Evolutionary conservation across 202 grass and related monocot genomes (phyloP).

Genomic region (Dendrocalamus latiflorus): DNA sequence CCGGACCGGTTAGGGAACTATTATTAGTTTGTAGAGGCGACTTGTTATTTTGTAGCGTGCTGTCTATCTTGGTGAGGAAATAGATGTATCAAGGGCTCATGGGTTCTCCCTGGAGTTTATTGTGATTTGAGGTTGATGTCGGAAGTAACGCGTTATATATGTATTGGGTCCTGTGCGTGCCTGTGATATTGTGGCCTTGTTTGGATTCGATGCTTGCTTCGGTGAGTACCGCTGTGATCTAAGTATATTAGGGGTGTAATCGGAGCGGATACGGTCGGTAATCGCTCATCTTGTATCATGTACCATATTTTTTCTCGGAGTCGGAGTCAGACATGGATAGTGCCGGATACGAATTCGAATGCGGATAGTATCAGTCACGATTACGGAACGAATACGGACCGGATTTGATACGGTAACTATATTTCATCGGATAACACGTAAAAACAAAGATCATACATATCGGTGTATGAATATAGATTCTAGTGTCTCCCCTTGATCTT

Average conservation of each 20-base stretch:
- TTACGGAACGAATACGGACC: no score
- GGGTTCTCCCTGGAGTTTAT: background rate
- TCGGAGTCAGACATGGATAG: no score
- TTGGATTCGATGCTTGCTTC: background rate
- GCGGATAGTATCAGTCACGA: no score
- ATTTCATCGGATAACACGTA: no score
- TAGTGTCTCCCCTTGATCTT: no score
- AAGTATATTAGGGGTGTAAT: background rate
- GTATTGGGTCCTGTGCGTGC: background rate
- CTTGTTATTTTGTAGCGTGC: background rate
- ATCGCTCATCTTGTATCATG: background rate
- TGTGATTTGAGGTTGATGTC: conserved; percentile 8
- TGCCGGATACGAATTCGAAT: no score
- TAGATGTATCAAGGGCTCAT: background rate
- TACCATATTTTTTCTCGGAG: no score
- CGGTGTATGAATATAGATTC: no score
- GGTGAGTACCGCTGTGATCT: background rate
- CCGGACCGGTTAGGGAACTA: background rate
- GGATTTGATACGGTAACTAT: no score
- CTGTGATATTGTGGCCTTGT: background rate
- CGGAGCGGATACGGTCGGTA: no score
- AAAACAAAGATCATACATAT: no score
- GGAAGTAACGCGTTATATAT: background rate
- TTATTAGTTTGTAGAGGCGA: background rate
- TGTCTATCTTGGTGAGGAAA: background rate